Percentiles rank a stretch among this genome's conserved stretches.
These are phyloP conservation scores for Aspergillus cejpii DNA, from an alignment of 2,329 filamentous ascomycete species.

Conservation along the genomic window DNA sequence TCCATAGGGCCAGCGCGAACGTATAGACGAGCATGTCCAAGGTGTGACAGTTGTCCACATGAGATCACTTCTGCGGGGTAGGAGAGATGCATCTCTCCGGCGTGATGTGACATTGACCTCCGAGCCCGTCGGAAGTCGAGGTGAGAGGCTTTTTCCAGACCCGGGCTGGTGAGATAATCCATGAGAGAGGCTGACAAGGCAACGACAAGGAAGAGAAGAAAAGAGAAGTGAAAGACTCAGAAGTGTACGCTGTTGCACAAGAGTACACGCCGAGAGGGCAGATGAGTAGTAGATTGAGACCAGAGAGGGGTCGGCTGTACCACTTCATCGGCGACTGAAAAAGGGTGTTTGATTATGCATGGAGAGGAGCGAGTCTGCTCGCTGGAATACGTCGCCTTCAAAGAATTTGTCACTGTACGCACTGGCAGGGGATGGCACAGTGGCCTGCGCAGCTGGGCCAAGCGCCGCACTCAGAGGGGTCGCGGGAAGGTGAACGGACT, in stretches of 20 bases:
- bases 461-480: constrained; percentile 85
- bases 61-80: not conserved
- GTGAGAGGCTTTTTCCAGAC: too few relatives aligned
- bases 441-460: constrained; percentile 84
- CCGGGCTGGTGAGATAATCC: too few relatives aligned
- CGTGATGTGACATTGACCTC: not conserved
- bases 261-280: too few relatives aligned
- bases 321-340: constrained; percentile 34
- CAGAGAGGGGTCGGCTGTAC: not conserved
- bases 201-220: too few relatives aligned
- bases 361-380: constrained; percentile 44
- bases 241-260: too few relatives aligned
- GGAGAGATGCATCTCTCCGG: not conserved
- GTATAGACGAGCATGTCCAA: not conserved
- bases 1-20: too few relatives aligned
- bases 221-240: too few relatives aligned
- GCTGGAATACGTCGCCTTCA: constrained; percentile 45
- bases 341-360: constrained; percentile 40
- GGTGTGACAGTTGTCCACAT: not conserved
- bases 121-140: not conserved
- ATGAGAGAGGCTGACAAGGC: too few relatives aligned
- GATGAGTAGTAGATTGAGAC: not conserved
- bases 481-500: constrained; percentile 61
- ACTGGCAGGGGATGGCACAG: constrained; percentile 60
- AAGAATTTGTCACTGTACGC: constrained; percentile 46